A percentile compares a stretch with the other conserved stretches of the same genome.
Evolutionary conservation across 176 grass and related monocot genomes (phyloP).

Genomic region (Cenchrus fungigraminus): DNA sequence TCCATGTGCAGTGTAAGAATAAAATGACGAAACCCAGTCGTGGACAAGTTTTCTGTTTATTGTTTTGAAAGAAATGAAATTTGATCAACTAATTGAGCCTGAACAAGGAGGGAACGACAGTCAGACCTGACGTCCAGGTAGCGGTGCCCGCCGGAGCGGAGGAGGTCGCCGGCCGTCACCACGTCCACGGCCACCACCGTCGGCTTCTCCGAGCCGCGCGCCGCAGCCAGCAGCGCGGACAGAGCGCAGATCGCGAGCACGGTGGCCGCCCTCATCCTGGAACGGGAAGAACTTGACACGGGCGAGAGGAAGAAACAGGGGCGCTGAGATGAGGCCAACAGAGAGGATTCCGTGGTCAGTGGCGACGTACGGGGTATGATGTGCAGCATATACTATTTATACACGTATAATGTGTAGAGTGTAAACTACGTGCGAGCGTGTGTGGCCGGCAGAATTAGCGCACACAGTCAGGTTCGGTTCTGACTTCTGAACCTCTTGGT

Average conservation of each 20-base stretch:
- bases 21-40: background rate
- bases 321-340: background rate
- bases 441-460: background rate
- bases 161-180: conserved; percentile 38
- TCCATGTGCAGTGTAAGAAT: background rate
- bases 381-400: no score
- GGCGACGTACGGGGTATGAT: background rate
- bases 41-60: background rate
- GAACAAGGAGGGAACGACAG: background rate
- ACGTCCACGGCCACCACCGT: conserved; percentile 51
- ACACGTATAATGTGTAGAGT: background rate
- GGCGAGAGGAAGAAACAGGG: background rate
- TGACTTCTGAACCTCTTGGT: no score
- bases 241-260: conserved; percentile 18
- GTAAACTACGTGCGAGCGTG: background rate
- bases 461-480: background rate
- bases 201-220: conserved; percentile 9
- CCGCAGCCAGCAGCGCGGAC: background rate
- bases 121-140: conserved; percentile 74
- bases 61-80: background rate
- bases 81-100: background rate
- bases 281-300: background rate
- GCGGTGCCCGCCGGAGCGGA: conserved; percentile 52
- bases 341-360: background rate
- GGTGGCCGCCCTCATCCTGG: background rate